Evolutionary conservation across 83 land plant species (phyloP), one percentile per base, ranked within the genome.

Genomic region (Picea abies): DNA sequence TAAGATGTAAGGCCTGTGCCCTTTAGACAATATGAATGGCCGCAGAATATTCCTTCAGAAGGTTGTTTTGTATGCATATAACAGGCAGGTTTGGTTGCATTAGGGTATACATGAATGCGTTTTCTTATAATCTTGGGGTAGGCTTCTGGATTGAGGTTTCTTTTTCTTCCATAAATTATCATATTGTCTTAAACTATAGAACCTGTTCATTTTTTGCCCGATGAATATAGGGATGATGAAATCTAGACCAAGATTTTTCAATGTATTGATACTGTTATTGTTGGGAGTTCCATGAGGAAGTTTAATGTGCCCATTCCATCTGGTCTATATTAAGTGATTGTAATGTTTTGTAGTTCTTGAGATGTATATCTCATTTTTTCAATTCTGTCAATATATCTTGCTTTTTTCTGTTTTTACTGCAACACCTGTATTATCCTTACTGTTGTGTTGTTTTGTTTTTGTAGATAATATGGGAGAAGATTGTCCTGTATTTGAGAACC

Each of bases 391-490:
- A 69, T 68, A 5, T 66, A 70, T 32, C 32, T 35, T 71, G 7
- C 5, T 39, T 9, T 37, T 39, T 71, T 35, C n/a, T 17, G 75
- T 0, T 71, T 71, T 71, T 71, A n/a, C 4, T 71, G 75, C 35
- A 71, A 71, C 6, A 10, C 20, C 20, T n/a, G 14, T 56, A n/a
- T 35, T 10, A 47, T 73, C 14, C 23, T n/a, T n/a, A 73, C 23
- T 44, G 17, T 69, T 60, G 5, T 79, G 52, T 65, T 23, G 29
- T n/a, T n/a, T 11, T 44, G 25, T 47, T 41, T 23, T 8, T 88
- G 32, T 88, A 98, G 99, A 98, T 94, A 96, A 94, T 84, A 97
- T 98, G 87, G 99, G 98, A 69, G 99, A 94, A 88, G 99, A 98
- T 79, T 98, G 99, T 85, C 99, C 99, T 73, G 96, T 98, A 23